Evolutionary conservation across 2,329 filamentous ascomycete species (phyloP), one percentile per base, ranked within the genome.

Genomic region (Eutypella sp.): DNA sequence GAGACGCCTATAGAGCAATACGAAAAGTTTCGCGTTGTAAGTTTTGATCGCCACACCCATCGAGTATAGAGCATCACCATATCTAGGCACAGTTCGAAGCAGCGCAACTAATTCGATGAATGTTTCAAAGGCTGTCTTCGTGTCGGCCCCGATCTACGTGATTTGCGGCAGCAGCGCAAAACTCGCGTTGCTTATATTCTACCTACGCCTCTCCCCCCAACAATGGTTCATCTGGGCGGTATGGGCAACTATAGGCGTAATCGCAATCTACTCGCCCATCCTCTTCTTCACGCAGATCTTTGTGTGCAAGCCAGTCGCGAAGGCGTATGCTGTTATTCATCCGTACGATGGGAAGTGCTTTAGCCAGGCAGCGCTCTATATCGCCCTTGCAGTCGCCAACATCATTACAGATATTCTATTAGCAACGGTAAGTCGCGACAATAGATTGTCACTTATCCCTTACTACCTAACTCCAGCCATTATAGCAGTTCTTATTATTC

Each of bases 371-470:
- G 55, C 65, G 11, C 66, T 71, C 50, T 70, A 72, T 52, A 60
- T 72, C n/a, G 57, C 61, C 34, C 68, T 68, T 42, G 67, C 68
- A 0, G 64, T 62, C 5, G 54, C 69, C 18, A 69, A 70, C 51
- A 67, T 71, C 39, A 33, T 66, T 29, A 71, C 68, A 10, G 67
- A 72, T 52, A 33, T 72, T n/a, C n/a, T n/a, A n/a, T n/a, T n/a
- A n/a, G n/a, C n/a, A n/a, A n/a, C n/a, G n/a, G n/a, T n/a, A n/a
- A n/a, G n/a, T n/a, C n/a, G n/a, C n/a, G n/a, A n/a, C n/a, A n/a
- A n/a, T n/a, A n/a, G n/a, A n/a, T n/a, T n/a, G n/a, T n/a, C n/a
- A n/a, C n/a, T n/a, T n/a, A n/a, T n/a, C n/a, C n/a, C n/a, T n/a
- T n/a, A n/a, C n/a, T n/a, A n/a, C n/a, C n/a, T n/a, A n/a, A n/a